phyloP scores from a whole-genome alignment of 2,329 filamentous ascomycete genomes.

The Talaromyces pinophilus region DNA sequence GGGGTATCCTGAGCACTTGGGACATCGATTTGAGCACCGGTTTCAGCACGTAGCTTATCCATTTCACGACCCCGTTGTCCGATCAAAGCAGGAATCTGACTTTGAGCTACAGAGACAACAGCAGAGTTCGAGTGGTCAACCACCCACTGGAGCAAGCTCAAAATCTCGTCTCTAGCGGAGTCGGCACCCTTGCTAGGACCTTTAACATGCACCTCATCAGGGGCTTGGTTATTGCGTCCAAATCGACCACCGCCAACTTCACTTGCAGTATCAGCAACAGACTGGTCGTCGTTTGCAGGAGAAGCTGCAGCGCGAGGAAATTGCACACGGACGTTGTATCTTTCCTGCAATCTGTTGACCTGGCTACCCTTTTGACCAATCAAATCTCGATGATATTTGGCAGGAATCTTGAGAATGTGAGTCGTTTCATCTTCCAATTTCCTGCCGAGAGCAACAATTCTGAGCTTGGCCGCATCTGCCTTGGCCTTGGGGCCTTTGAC shows the following conservation, averaged over 20 bases:
- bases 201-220: constrained; percentile 87
- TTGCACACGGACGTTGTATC: constrained; percentile 92
- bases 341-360: constrained; percentile 87
- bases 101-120: constrained; percentile 81
- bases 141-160: constrained; percentile 83
- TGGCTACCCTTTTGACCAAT: constrained; percentile 86
- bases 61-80: constrained; percentile 87
- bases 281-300: constrained; percentile 64
- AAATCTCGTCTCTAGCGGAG: constrained; percentile 85
- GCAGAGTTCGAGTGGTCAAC: constrained; percentile 82
- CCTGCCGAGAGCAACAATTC: constrained; percentile 77
- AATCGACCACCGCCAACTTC: constrained; percentile 63
- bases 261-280: constrained; percentile 67
- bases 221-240: constrained; percentile 68
- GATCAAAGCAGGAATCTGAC: constrained; percentile 90
- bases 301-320: constrained; percentile 70
- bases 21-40: constrained; percentile 88
- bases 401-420: constrained; percentile 82
- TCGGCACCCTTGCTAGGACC: constrained; percentile 93
- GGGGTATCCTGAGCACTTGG: constrained; percentile 73
- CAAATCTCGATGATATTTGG: constrained; percentile 90
- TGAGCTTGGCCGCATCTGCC: constrained; percentile 78
- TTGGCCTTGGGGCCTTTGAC: constrained; percentile 95
- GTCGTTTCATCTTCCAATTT: constrained; percentile 90
- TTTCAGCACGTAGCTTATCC: constrained; percentile 81